phyloP scores from a whole-genome alignment of 2,329 filamentous ascomycete species.

The Annulohypoxylon truncatum region DNA sequence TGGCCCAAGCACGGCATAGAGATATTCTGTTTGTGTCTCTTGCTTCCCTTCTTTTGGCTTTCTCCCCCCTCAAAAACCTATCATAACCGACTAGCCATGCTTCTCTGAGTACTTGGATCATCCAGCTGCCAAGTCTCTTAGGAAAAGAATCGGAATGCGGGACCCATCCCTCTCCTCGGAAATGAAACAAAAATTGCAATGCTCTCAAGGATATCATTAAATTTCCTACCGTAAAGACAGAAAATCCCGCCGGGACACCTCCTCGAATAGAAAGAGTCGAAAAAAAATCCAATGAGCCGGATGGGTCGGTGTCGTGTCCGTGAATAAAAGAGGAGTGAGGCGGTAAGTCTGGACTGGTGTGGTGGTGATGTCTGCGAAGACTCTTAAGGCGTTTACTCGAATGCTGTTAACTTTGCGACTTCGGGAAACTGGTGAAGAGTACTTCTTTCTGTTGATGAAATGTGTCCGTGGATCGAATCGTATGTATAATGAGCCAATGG shows the following conservation, averaged over 20 bases:
- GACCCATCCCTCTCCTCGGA: background rate
- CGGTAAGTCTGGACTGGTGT: conserved; percentile 12
- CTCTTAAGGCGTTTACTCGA: conserved; percentile 25
- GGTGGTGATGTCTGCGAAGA: conserved; percentile 30
- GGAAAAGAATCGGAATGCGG: background rate
- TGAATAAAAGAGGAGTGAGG: background rate
- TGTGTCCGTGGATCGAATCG: conserved; percentile 45
- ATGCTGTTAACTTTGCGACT: conserved; percentile 21
- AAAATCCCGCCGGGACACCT: conserved; percentile 41
- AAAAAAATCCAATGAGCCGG: conserved; percentile 40
- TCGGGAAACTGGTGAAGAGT: conserved; percentile 4
- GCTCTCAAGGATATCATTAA: conserved; percentile 51
- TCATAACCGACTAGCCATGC: background rate
- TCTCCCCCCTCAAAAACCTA: background rate
- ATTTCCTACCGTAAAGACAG: conserved; percentile 45
- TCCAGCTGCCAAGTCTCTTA: conserved; percentile 1
- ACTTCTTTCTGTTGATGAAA: conserved; percentile 15
- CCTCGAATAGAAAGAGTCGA: conserved; percentile 41
- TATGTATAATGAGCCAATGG: conserved; percentile 7
- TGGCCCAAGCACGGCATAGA: background rate
- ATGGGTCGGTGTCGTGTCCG: conserved; percentile 21
- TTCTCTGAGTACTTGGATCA: conserved; percentile 2
- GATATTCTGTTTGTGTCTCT: background rate
- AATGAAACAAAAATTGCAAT: conserved; percentile 38
- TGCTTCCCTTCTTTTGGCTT: background rate